Evolutionary conservation across 352 stramenopile genomes (phyloP).

Genomic region (Phytophthora pinifolia): DNA sequence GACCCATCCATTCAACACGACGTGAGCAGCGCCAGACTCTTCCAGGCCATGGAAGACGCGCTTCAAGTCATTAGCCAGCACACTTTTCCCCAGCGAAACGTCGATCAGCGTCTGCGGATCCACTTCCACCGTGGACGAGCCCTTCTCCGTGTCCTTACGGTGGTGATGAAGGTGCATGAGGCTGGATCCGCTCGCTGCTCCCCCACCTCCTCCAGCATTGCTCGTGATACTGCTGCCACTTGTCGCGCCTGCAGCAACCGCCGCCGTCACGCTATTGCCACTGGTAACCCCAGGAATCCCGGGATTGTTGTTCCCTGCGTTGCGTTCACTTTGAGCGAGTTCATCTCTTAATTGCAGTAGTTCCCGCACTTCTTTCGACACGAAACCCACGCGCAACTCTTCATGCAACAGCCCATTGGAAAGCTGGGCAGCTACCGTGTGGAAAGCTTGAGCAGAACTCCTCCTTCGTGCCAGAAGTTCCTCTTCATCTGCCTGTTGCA

Average conservation of each 20-base stretch:
- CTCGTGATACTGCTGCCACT: constrained; percentile 29
- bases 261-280: constrained; percentile 33
- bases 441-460: constrained; percentile 53
- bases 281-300: constrained; percentile 21
- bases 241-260: constrained; percentile 25
- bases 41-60: constrained; percentile 81
- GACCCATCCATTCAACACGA: constrained; percentile 86
- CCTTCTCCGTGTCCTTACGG: constrained; percentile 35
- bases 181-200: constrained; percentile 21
- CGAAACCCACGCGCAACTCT: constrained; percentile 76
- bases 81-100: constrained; percentile 69
- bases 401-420: constrained; percentile 83
- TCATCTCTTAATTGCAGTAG: constrained; percentile 82
- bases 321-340: constrained; percentile 65
- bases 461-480: constrained; percentile 35
- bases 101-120: constrained; percentile 86
- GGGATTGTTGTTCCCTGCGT: constrained; percentile 18
- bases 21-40: constrained; percentile 70
- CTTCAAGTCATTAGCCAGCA: constrained; percentile 87
- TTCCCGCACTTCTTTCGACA: constrained; percentile 75
- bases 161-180: constrained; percentile 34
- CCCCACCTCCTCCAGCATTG: constrained; percentile 13
- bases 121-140: constrained; percentile 47
- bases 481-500: constrained; percentile 32
- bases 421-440: constrained; percentile 69